Percentiles rank a stretch among this genome's conserved stretches.
phyloP scores from a whole-genome alignment of 2,329 filamentous ascomycete genomes.

The Lomentospora prolificans region DNA sequence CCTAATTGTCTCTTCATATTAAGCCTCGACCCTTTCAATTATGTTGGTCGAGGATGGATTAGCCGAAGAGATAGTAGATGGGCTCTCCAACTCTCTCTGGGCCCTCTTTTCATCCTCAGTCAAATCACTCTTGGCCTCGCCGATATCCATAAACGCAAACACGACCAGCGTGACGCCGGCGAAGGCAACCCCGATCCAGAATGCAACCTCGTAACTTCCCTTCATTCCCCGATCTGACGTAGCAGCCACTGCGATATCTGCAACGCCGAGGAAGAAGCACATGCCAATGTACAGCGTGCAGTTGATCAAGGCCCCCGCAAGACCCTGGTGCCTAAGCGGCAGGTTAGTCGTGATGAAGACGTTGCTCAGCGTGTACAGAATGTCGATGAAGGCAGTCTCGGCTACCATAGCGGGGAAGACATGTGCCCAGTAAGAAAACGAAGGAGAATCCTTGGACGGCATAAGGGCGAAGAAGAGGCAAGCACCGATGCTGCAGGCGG shows the following conservation, averaged over 20 bases:
- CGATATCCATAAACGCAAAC: slow-evolving; percentile 10
- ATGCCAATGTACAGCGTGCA: slow-evolving; percentile 52
- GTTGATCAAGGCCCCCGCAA: slow-evolving; percentile 57
- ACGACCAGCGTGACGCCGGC: slow-evolving; percentile 39
- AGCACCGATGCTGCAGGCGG: slow-evolving; percentile 37
- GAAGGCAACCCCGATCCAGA: slow-evolving; percentile 49
- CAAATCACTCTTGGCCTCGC: slow-evolving; percentile 13
- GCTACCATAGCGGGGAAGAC: slow-evolving; percentile 52
- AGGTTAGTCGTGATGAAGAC: slow-evolving; percentile 58
- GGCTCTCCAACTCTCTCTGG: neutral
- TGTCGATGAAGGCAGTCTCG: slow-evolving; percentile 54
- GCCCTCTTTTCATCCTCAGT: slow-evolving; percentile 22
- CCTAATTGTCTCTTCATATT: too few relatives aligned
- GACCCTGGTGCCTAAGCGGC: slow-evolving; percentile 47
- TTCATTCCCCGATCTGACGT: slow-evolving; percentile 29
- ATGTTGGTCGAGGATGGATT: too few relatives aligned
- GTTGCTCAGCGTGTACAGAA: slow-evolving; percentile 56
- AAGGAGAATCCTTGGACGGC: slow-evolving; percentile 30
- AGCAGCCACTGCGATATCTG: slow-evolving; percentile 42
- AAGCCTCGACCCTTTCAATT: neutral
- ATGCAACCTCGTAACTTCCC: slow-evolving; percentile 48
- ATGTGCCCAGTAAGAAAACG: slow-evolving; percentile 49
- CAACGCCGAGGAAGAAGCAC: slow-evolving; percentile 52
- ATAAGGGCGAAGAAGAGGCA: slow-evolving; percentile 46
- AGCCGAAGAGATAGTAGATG: too few relatives aligned